Percentiles rank a stretch among this genome's conserved stretches.
Evolutionary conservation across 371 early-diverging fungal species (phyloP).

Genomic region (Rhizopus sp.): DNA sequence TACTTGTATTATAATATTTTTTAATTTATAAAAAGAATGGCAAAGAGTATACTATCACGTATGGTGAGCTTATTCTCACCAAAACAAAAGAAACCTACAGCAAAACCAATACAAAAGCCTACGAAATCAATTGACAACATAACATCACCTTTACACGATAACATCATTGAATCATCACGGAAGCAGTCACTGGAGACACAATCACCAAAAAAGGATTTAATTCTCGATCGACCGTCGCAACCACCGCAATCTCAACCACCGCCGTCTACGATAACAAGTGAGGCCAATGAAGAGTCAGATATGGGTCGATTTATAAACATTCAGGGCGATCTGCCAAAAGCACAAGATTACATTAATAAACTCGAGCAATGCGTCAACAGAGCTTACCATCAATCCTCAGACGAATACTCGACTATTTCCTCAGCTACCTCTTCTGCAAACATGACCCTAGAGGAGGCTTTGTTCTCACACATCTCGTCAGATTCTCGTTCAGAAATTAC

Average conservation of each 20-base stretch:
- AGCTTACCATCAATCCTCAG: not conserved
- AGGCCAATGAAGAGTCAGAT: not conserved
- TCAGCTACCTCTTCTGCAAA: conserved; percentile 15
- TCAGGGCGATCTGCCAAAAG: not conserved
- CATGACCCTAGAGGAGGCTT: conserved; percentile 21
- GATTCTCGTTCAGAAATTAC: conserved; percentile 21
- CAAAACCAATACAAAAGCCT: not conserved
- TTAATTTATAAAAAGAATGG: not conserved
- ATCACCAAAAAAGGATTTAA: not conserved
- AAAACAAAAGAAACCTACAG: not conserved
- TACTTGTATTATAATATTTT: not conserved
- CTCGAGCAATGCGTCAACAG: conserved; percentile 1
- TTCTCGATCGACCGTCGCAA: not conserved
- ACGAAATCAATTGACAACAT: not conserved
- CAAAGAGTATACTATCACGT: conserved; percentile 1
- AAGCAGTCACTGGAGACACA: not conserved
- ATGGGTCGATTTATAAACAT: conserved; percentile 13
- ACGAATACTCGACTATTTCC: conserved; percentile 18
- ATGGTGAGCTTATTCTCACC: conserved; percentile 2
- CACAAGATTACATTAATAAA: not conserved
- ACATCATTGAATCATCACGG: not conserved
- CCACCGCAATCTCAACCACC: too few species aligned
- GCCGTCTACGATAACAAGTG: not conserved
- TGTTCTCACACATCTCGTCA: conserved; percentile 25
- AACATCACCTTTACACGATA: not conserved